A percentile compares a stretch with the other conserved stretches of the same genome.
These are phyloP conservation scores for Trifolium dubium DNA, from an alignment of 306 rosid species.

Conservation along the genomic window DNA sequence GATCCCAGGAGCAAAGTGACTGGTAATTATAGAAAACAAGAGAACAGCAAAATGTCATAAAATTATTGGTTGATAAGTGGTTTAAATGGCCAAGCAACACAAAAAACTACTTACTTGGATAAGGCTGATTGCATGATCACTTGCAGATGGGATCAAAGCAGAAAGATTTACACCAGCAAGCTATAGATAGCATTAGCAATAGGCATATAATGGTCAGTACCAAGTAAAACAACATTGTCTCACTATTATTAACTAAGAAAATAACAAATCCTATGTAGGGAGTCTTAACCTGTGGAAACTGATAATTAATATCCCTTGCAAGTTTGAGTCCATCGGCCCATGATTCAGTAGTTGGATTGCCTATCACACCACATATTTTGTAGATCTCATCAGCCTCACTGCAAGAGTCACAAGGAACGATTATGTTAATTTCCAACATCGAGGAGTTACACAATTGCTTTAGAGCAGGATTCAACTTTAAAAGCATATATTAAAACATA, in stretches of 20 bases:
- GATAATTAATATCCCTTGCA: conserved; percentile 87
- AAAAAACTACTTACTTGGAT: conserved; percentile 62
- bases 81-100: background rate
- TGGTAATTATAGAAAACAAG: conserved; percentile 35
- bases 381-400: conserved; percentile 92
- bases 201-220: conserved; percentile 8
- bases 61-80: conserved; percentile 1
- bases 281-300: conserved; percentile 82
- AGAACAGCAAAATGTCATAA: background rate
- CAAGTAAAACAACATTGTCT: background rate
- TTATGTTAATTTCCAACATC: conserved; percentile 21
- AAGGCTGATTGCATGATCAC: conserved; percentile 76
- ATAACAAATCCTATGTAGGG: conserved; percentile 7
- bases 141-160: conserved; percentile 70
- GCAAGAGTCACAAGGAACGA: conserved; percentile 40
- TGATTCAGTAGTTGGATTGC: conserved; percentile 78
- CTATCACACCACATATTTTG: conserved; percentile 91
- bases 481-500: background rate
- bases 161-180: conserved; percentile 80
- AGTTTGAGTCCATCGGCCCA: conserved; percentile 90
- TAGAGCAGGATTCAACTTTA: conserved; percentile 5
- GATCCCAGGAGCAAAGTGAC: conserved; percentile 99
- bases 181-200: conserved; percentile 49
- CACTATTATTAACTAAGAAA: conserved; percentile 8
- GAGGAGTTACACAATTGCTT: conserved; percentile 3